Percentiles rank a stretch among this genome's conserved stretches.
Evolutionary conservation across 169 alveolate species (phyloP).

Genomic region (Plasmodium sp.): DNA sequence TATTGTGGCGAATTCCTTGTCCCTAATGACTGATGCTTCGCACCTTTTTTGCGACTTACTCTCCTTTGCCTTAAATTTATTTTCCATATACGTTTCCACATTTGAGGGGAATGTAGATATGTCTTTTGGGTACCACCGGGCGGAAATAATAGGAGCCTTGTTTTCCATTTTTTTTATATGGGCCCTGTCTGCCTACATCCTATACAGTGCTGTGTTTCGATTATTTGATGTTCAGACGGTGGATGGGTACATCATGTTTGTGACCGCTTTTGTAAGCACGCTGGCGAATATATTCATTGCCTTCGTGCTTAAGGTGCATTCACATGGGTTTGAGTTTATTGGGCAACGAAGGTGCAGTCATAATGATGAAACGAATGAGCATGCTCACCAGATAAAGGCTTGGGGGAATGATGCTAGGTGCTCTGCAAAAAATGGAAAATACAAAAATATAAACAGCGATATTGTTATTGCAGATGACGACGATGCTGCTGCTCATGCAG

Average conservation of each 20-base stretch:
- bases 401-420: not conserved
- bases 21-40: constrained; percentile 96
- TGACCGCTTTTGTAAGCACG: constrained; percentile 94
- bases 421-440: constrained; percentile 1
- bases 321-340: constrained; percentile 79
- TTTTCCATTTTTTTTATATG: constrained; percentile 93
- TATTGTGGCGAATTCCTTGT: constrained; percentile 87
- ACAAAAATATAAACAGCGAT: constrained; percentile 46
- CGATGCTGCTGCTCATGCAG: not conserved
- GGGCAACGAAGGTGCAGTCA: constrained; percentile 24
- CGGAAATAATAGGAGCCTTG: constrained; percentile 97
- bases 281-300: constrained; percentile 93
- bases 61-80: constrained; percentile 91
- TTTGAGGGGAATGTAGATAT: constrained; percentile 90
- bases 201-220: constrained; percentile 94
- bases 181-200: constrained; percentile 93
- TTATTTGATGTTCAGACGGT: constrained; percentile 87
- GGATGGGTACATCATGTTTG: constrained; percentile 94
- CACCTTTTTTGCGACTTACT: constrained; percentile 95
- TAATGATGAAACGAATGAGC: constrained; percentile 3
- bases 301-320: constrained; percentile 87
- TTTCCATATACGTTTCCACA: constrained; percentile 91
- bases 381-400: not conserved
- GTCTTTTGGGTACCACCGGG: constrained; percentile 95
- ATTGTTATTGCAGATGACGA: constrained; percentile 16